These are phyloP conservation scores for Podaxis rugospora DNA, from an alignment of 768 basidiomycete species.

Conservation along the genomic window DNA sequence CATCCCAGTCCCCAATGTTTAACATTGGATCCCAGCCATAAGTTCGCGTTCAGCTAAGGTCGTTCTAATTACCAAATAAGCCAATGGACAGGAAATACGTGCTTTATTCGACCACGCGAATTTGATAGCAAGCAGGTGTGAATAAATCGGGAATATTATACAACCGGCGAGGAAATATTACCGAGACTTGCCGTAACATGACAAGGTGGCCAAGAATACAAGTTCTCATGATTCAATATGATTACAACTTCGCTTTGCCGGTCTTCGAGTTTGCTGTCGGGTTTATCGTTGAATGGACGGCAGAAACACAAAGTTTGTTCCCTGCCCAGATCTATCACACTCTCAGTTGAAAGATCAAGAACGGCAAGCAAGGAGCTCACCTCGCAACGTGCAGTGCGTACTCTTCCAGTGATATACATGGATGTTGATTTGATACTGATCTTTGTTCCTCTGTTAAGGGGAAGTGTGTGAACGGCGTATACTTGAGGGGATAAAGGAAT, in stretches of 20 bases:
- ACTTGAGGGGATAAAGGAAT: background rate
- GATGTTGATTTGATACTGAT: slow-evolving; percentile 38
- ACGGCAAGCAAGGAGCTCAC: slow-evolving; percentile 21
- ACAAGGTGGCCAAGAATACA: background rate
- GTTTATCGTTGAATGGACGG: slow-evolving; percentile 38
- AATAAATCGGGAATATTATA: too few relatives aligned
- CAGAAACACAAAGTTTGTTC: slow-evolving; percentile 39
- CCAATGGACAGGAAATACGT: too few relatives aligned
- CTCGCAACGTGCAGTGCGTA: slow-evolving; percentile 41
- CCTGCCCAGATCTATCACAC: slow-evolving; percentile 35
- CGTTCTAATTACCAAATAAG: too few relatives aligned
- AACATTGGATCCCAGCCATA: too few relatives aligned
- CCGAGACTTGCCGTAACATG: too few relatives aligned
- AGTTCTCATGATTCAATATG: background rate
- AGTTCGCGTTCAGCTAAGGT: too few relatives aligned
- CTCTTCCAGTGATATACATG: slow-evolving; percentile 34
- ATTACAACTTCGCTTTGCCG: slow-evolving; percentile 1
- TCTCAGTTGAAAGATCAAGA: background rate
- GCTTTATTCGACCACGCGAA: too few relatives aligned
- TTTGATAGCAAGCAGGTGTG: too few relatives aligned
- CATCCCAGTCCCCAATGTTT: too few relatives aligned
- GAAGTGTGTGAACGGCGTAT: background rate
- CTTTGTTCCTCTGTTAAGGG: slow-evolving; percentile 32
- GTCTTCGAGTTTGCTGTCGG: background rate
- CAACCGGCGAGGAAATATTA: background rate